Conservation (phyloP, 306 rosid species). For the Vigna mungo region DNA sequence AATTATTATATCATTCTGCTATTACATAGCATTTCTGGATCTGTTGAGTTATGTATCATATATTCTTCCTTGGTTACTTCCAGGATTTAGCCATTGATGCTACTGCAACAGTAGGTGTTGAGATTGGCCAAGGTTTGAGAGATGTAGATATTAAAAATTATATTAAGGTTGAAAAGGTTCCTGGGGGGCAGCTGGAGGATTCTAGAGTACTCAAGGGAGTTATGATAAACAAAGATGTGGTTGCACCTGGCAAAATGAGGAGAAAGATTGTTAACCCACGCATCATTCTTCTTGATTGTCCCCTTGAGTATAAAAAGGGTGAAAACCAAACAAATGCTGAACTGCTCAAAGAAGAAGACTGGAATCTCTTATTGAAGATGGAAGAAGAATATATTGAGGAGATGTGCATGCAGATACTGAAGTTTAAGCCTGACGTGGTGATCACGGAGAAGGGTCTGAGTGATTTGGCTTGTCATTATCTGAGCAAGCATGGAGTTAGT, state of each 20-base stretch:
- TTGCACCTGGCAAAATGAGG: constrained; percentile 95
- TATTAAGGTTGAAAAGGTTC: constrained; percentile 93
- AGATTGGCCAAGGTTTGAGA: constrained; percentile 88
- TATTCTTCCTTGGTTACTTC: constrained; percentile 38
- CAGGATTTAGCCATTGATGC: constrained; percentile 97
- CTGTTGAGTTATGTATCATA: constrained; percentile 17
- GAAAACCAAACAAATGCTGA: constrained; percentile 98
- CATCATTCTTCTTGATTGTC: constrained; percentile 84
- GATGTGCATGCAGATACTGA: constrained; percentile 84
- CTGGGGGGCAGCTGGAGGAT: constrained; percentile 93
- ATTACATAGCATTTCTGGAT: constrained; percentile 20
- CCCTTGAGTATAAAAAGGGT: constrained; percentile 94
- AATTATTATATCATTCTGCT: background rate
- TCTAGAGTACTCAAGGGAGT: constrained; percentile 86
- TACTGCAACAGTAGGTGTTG: constrained; percentile 86
- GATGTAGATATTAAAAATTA: constrained; percentile 95
- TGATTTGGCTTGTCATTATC: constrained; percentile 94
- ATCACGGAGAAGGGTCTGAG: constrained; percentile 96
- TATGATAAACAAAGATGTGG: constrained; percentile 94
- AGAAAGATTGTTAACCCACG: constrained; percentile 94
- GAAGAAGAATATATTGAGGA: constrained; percentile 93
- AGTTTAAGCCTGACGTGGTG: constrained; percentile 89
- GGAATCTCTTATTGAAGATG: constrained; percentile 83
- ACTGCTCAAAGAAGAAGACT: constrained; percentile 88
- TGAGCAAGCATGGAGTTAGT: constrained; percentile 85